Percentiles rank a stretch among this genome's conserved stretches.
Evolutionary conservation across 352 stramenopile genomes (phyloP).

Genomic region (Globisporangium spiculum): DNA sequence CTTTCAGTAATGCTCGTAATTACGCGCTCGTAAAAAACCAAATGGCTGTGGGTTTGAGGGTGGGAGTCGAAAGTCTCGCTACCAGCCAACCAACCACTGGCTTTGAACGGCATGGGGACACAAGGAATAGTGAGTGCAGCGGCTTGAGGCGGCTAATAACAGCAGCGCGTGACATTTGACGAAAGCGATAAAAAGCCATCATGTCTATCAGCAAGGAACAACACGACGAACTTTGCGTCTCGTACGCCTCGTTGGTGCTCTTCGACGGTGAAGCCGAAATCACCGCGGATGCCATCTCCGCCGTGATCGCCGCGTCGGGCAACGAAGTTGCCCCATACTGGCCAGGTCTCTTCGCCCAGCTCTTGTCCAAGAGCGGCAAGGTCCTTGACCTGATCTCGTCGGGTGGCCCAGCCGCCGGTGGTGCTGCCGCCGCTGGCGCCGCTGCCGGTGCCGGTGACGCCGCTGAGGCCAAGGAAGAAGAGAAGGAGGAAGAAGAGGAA

Average conservation of each 20-base stretch:
- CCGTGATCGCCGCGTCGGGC: conserved; percentile 66
- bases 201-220: conserved; percentile 86
- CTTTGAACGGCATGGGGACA: conserved; percentile 1
- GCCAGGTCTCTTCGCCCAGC: conserved; percentile 66
- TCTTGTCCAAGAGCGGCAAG: conserved; percentile 79
- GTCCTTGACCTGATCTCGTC: conserved; percentile 76
- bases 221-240: conserved; percentile 82
- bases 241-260: conserved; percentile 83
- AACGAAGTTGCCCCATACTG: conserved; percentile 88
- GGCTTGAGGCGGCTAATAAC: conserved; percentile 14
- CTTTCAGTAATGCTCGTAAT: not conserved
- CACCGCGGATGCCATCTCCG: conserved; percentile 62
- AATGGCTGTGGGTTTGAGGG: not conserved
- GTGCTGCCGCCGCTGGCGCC: conserved; percentile 33
- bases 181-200: conserved; percentile 49
- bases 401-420: conserved; percentile 43
- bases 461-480: conserved; percentile 34
- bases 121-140: conserved; percentile 4
- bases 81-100: conserved; percentile 19
- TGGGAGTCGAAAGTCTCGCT: conserved; percentile 11
- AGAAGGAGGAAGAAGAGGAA: conserved; percentile 66
- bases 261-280: conserved; percentile 85
- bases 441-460: conserved; percentile 37
- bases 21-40: conserved; percentile 15
- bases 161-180: conserved; percentile 34